A percentile compares a stretch with the other conserved stretches of the same genome.
These are phyloP conservation scores for Trypanosoma brucei DNA, from an alignment of 208 protist species.

Conservation along the genomic window DNA sequence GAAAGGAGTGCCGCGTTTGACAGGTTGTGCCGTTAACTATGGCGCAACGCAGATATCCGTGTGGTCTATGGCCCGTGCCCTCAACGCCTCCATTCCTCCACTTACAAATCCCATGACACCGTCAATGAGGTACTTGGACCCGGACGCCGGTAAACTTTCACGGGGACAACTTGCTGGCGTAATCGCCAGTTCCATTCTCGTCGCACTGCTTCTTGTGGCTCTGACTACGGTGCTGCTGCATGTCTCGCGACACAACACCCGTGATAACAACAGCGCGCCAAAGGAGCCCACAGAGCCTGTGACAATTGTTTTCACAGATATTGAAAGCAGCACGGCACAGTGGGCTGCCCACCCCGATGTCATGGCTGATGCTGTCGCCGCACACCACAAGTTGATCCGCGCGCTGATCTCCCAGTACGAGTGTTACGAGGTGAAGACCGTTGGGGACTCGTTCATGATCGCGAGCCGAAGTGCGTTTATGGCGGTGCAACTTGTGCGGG, in stretches of 20 bases:
- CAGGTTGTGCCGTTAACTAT: neutral
- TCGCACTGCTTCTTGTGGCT: neutral
- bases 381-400: slow-evolving; percentile 59
- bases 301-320: slow-evolving; percentile 66
- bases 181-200: neutral
- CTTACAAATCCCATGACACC: neutral
- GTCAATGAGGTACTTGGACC: neutral
- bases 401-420: slow-evolving; percentile 39
- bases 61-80: neutral
- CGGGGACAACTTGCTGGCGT: neutral
- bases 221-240: neutral
- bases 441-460: neutral
- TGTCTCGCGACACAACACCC: neutral
- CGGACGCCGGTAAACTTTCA: neutral
- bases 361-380: slow-evolving; percentile 54
- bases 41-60: neutral
- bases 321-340: slow-evolving; percentile 66
- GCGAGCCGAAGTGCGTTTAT: slow-evolving; percentile 26
- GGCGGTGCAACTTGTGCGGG: neutral
- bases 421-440: slow-evolving; percentile 7
- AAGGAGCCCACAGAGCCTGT: slow-evolving; percentile 28
- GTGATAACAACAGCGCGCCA: slow-evolving; percentile 11
- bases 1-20: neutral
- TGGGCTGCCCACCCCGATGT: slow-evolving; percentile 43
- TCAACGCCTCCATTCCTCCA: neutral